These are phyloP conservation scores for Dactylellina drechsleri DNA, from an alignment of 2,329 filamentous ascomycete species.

Conservation along the genomic window DNA sequence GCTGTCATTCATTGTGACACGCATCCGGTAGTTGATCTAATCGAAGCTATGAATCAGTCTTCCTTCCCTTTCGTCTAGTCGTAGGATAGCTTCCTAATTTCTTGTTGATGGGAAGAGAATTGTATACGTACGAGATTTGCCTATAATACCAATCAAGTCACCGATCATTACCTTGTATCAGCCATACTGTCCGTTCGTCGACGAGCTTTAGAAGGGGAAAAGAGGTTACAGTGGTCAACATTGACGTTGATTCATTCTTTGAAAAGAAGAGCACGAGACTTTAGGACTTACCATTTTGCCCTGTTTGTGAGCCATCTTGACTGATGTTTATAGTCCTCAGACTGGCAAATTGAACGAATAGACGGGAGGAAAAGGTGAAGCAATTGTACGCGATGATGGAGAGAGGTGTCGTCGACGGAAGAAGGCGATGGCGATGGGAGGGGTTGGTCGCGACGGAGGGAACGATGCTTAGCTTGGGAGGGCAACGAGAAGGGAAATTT, in stretches of 20 bases:
- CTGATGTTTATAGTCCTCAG: constrained; percentile 59
- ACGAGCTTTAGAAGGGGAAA: constrained; percentile 34
- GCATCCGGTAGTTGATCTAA: constrained; percentile 99
- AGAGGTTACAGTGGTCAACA: constrained; percentile 51
- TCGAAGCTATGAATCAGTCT: constrained; percentile 26
- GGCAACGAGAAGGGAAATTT: constrained; percentile 35
- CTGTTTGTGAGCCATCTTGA: constrained; percentile 86
- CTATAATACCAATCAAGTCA: constrained; percentile 31
- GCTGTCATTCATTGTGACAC: constrained; percentile 92
- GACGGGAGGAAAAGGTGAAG: not conserved
- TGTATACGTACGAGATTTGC: constrained; percentile 55
- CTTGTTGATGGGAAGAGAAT: constrained; percentile 17
- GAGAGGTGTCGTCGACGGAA: constrained; percentile 12
- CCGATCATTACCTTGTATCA: constrained; percentile 52
- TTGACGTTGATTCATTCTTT: constrained; percentile 51
- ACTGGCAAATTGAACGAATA: constrained; percentile 19
- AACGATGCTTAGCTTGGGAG: constrained; percentile 17
- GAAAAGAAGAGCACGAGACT: constrained; percentile 11
- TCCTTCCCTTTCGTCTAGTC: not conserved
- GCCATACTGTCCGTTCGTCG: constrained; percentile 50
- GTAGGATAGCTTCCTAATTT: constrained; percentile 15
- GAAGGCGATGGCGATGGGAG: constrained; percentile 35
- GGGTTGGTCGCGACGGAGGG: constrained; percentile 37
- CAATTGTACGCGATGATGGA: constrained; percentile 2
- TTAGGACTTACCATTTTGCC: constrained; percentile 92